Evolutionary conservation across 148 eudicot genomes (phyloP), one percentile per base, ranked within the genome.

Genomic region (Cornus suecica): DNA sequence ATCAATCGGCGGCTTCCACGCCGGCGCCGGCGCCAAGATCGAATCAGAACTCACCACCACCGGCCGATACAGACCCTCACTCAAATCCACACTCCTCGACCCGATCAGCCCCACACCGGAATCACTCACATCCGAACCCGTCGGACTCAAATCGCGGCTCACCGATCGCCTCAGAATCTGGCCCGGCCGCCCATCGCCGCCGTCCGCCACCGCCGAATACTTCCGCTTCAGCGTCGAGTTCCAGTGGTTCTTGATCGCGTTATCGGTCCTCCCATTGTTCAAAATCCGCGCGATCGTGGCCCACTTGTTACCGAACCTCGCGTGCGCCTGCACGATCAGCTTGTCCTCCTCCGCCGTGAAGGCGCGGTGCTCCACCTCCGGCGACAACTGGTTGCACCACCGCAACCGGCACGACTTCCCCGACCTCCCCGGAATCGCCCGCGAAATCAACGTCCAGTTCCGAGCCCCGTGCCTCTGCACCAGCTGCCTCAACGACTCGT

Each of bases 241-340:
- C 95, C 95, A 90, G 76, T 90, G 95, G 65, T 91, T 91, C 65
- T 91, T 91, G 0, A 91, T 76, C 6, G 92, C 91, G 86, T 91
- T 91, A 54, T 91, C 96, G 1, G 96, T 91, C 0, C 96, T 88
- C 0, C 92, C 96, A 20, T 76, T 84, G 28, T 76, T 84, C 25
- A 91, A 80, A 0, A 84, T 71, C 32, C 88, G 72, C 2, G 96
- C 87, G 10, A 91, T 91, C 22, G 86, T 84, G 13, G 96, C 96
- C 96, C 96, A 91, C 64, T 80, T 81, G 68, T 91, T 91, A 0
- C 96, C 95, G 9, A 72, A 77, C 76, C 70, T 69, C 0, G 69
- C 75, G 54, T 89, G 96, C 1, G 92, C 92, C 18, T 42, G 23
- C 14, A 85, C 25, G 62, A 91, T 91, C 1, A 87, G 66, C 16